Base-by-base conservation (phyloP, 139 green algal species). In the Chlorella sp. region DNA sequence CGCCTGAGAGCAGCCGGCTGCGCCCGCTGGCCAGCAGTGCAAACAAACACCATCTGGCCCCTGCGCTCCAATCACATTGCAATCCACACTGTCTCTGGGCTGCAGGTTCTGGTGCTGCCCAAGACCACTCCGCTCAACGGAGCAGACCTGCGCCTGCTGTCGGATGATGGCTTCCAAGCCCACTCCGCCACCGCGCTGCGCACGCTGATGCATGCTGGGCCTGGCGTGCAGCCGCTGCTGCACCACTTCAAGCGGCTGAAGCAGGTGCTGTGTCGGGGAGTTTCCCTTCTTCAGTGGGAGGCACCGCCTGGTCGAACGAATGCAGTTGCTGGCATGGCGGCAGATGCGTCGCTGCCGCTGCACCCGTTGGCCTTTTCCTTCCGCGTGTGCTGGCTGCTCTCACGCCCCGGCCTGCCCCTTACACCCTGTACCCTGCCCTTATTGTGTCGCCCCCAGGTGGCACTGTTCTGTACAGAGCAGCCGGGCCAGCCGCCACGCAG, bases 71-170 rank as follows among this genome's bases (percentile, higher is more conserved):
- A 16, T 51, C 57, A 25, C 20, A 9, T 13, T 65, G n/a, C n/a
- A n/a, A n/a, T n/a, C n/a, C n/a, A n/a, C n/a, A n/a, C n/a, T n/a
- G n/a, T n/a, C 4, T 28, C 57, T 18, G 13, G 12, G 1, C 13
- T 47, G 74, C 74, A 81, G 60, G 76, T 72, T 7, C 34, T 82
- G 25, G 76, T 57, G 60, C 76, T 82, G 60, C 76, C 60, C 56
- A 72, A 39, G 17, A 26, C 71, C 60, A 13, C 15, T 0, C 36
- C 26, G 12, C 76, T 39, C 2, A 20, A 16, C 1, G 60, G 76
- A 20, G 60, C 76, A 36, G 76, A 72, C 57, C 25, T 28, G 36
- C 57, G 57, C 51, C 76, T 82, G 76, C 76, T 82, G 36, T 16
- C 76, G 0, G 26, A 2, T 0, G 57, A 41, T 25, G 13, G 25